Evolutionary conservation across 371 early-diverging fungal genomes (phyloP).

Genomic region (Saksenaea vasiformis): DNA sequence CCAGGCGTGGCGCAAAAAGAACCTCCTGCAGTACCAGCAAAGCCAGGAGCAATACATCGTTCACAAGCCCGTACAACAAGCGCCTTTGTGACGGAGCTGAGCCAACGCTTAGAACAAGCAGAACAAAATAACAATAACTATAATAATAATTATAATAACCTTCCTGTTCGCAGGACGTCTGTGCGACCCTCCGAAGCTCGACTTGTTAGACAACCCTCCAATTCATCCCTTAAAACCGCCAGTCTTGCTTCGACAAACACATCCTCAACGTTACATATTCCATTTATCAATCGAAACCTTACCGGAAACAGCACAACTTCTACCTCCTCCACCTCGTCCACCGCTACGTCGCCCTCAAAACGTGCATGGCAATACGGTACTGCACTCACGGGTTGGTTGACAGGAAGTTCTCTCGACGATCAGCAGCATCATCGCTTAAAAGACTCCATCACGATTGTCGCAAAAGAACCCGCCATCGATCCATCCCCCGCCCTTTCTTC

Average conservation of each 20-base stretch:
- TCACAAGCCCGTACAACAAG: conserved; percentile 26
- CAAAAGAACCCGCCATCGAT: conserved; percentile 15
- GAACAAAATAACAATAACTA: conserved; percentile 20
- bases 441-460: conserved; percentile 22
- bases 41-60: conserved; percentile 13
- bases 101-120: conserved; percentile 30
- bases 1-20: not conserved
- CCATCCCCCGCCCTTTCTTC: conserved; percentile 1
- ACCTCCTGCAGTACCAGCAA: conserved; percentile 6
- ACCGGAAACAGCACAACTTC: conserved; percentile 26
- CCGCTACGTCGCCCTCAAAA: conserved; percentile 15
- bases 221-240: conserved; percentile 8
- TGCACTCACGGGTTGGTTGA: conserved; percentile 23
- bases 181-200: not conserved
- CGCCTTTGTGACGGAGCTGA: conserved; percentile 37
- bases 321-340: conserved; percentile 24
- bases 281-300: conserved; percentile 13
- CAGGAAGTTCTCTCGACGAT: conserved; percentile 9
- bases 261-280: conserved; percentile 20
- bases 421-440: conserved; percentile 17
- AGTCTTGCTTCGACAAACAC: not conserved
- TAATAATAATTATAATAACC: too few species aligned
- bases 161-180: not conserved
- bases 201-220: not conserved
- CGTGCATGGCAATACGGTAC: conserved; percentile 24